These are phyloP conservation scores for Lodderomyces elongisporus DNA, from an alignment of 1,139 yeast genomes.

Conservation along the genomic window DNA sequence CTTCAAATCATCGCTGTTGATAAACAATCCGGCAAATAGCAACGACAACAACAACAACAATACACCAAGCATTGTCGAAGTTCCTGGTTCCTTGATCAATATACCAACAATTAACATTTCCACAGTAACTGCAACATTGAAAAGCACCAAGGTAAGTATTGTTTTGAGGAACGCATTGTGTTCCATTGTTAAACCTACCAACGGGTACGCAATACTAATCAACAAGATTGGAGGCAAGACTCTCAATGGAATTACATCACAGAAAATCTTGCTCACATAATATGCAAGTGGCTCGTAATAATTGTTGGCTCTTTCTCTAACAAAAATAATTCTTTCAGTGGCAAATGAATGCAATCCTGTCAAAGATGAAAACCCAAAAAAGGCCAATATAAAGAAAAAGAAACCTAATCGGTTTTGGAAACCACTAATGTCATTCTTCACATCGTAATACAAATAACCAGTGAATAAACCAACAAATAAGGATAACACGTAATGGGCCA, in stretches of 20 bases:
- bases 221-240: constrained; percentile 84
- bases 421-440: constrained; percentile 86
- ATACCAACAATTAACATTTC: constrained; percentile 87
- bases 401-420: constrained; percentile 93
- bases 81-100: constrained; percentile 82
- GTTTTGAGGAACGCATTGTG: constrained; percentile 74
- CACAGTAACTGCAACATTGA: constrained; percentile 81
- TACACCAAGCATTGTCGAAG: constrained; percentile 86
- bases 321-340: constrained; percentile 78
- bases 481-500: constrained; percentile 79
- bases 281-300: constrained; percentile 86
- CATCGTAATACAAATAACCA: constrained; percentile 78
- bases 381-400: constrained; percentile 82
- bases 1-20: constrained; percentile 75
- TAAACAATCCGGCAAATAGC: constrained; percentile 87
- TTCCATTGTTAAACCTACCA: constrained; percentile 81
- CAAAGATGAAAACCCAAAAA: constrained; percentile 89
- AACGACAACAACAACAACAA: constrained; percentile 76
- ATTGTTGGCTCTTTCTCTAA: constrained; percentile 90
- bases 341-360: constrained; percentile 90
- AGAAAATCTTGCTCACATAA: constrained; percentile 75
- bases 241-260: constrained; percentile 87
- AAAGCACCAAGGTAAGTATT: constrained; percentile 63
- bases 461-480: constrained; percentile 74
- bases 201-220: constrained; percentile 83